phyloP scores from a whole-genome alignment of 2,329 filamentous ascomycete genomes.

The Didymella exigua region DNA sequence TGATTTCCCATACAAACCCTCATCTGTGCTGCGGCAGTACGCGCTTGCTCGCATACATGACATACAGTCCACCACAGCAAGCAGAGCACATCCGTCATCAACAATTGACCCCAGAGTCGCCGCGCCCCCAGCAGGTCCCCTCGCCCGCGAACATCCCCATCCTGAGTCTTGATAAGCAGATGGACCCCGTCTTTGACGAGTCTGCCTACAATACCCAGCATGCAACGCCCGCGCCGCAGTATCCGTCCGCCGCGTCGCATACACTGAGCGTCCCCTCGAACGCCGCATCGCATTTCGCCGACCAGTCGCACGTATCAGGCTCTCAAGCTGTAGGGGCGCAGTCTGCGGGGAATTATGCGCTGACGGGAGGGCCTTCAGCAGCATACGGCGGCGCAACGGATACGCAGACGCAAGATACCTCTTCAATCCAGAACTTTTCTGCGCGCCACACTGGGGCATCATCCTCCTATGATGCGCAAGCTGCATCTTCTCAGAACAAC shows the following conservation, averaged over 20 bases:
- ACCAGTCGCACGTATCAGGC: conserved; percentile 24
- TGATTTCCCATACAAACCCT: conserved; percentile 8
- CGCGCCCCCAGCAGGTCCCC: conserved; percentile 70
- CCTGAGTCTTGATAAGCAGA: conserved; percentile 66
- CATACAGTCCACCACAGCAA: conserved; percentile 61
- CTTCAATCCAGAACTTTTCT: conserved; percentile 48
- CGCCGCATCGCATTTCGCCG: conserved; percentile 39
- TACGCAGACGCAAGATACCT: conserved; percentile 45
- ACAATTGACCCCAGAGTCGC: conserved; percentile 71
- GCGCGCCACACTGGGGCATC: conserved; percentile 38
- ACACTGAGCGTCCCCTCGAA: conserved; percentile 37
- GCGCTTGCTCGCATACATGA: conserved; percentile 35
- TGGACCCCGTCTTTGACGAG: conserved; percentile 73
- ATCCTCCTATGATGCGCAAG: conserved; percentile 44
- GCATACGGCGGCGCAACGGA: conserved; percentile 36
- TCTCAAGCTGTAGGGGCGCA: conserved; percentile 34
- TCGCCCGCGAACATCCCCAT: conserved; percentile 73
- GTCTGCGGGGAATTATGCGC: conserved; percentile 29
- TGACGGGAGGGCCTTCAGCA: conserved; percentile 29
- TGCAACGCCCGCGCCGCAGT: conserved; percentile 38
- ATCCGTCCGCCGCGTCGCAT: conserved; percentile 40
- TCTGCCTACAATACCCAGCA: conserved; percentile 62
- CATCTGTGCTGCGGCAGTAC: conserved; percentile 13
- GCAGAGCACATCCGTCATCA: conserved; percentile 67
- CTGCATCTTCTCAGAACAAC: conserved; percentile 33